Percentiles rank a stretch among this genome's conserved stretches.
phyloP scores from a whole-genome alignment of 2,329 filamentous ascomycete species.

The Chrysoporthe austroafricana region DNA sequence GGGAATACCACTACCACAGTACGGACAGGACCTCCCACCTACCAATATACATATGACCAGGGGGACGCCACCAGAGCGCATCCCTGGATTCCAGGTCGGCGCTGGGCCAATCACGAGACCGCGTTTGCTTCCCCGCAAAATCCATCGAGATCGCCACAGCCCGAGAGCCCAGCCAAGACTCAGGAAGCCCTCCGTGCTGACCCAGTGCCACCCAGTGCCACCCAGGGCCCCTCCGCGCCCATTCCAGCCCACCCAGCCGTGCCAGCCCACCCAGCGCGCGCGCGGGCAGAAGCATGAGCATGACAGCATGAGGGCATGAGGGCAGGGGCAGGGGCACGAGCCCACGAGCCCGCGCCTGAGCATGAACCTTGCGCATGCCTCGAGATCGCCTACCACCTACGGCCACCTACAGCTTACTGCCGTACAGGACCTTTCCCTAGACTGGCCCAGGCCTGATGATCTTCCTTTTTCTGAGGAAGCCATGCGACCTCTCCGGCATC shows the following conservation, averaged over 20 bases:
- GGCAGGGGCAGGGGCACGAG: neutral
- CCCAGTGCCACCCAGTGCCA: neutral
- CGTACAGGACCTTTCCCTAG: neutral
- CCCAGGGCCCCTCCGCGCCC: constrained; percentile 9
- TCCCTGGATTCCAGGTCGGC: neutral
- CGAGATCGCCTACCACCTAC: neutral
- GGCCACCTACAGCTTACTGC: neutral
- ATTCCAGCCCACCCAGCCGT: neutral
- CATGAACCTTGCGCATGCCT: neutral
- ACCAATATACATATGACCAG: neutral
- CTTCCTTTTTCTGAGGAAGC: neutral
- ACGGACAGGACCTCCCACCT: neutral
- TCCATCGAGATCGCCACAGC: constrained; percentile 20
- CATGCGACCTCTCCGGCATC: constrained; percentile 7
- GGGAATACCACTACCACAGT: neutral
- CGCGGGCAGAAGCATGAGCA: neutral
- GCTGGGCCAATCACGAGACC: constrained; percentile 1
- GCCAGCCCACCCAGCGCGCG: neutral
- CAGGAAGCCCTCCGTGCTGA: neutral
- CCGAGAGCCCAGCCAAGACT: constrained; percentile 7
- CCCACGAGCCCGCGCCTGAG: neutral
- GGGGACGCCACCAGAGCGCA: neutral
- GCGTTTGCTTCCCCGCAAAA: constrained; percentile 16
- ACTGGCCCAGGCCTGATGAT: constrained; percentile 1
- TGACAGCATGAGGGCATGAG: neutral